These are phyloP conservation scores for Lecanoromycetidae sp. DNA, from an alignment of 2,329 filamentous ascomycete species.

Conservation along the genomic window DNA sequence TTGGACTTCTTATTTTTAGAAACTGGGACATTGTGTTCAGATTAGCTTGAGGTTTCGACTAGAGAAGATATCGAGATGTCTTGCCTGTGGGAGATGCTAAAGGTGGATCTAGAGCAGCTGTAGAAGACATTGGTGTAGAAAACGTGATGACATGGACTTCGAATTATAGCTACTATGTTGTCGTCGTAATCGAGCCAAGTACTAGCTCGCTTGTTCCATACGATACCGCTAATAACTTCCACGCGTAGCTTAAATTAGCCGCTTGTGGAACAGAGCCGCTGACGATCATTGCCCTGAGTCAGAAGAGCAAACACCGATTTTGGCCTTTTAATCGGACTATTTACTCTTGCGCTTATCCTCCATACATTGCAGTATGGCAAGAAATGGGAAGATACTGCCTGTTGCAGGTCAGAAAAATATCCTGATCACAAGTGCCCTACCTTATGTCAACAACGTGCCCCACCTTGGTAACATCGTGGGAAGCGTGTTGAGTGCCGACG, in stretches of 20 bases:
- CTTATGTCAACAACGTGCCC: slow-evolving; percentile 63
- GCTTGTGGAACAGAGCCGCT: slow-evolving; percentile 1
- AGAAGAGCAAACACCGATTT: too few relatives aligned
- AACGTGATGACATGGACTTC: not conserved
- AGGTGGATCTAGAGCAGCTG: not conserved
- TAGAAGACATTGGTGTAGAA: not conserved
- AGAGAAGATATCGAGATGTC: not conserved
- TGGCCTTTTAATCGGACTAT: not conserved
- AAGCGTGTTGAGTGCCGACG: slow-evolving; percentile 77
- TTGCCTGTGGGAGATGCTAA: not conserved
- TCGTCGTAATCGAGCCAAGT: not conserved
- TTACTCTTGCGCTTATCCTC: not conserved
- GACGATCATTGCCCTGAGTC: slow-evolving; percentile 1
- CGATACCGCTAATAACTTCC: not conserved
- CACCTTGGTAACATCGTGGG: slow-evolving; percentile 85
- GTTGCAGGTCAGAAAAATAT: slow-evolving; percentile 69
- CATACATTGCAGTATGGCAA: slow-evolving; percentile 17
- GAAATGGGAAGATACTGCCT: slow-evolving; percentile 42
- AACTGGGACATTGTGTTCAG: slow-evolving; percentile 2
- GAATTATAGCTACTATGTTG: not conserved
- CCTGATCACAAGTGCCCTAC: slow-evolving; percentile 81
- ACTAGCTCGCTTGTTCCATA: not conserved
- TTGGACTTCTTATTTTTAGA: slow-evolving; percentile 46
- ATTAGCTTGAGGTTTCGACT: not conserved
- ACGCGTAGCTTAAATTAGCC: not conserved